Evolutionary conservation across 768 basidiomycete genomes (phyloP).

Genomic region (Termitomyces sp.): DNA sequence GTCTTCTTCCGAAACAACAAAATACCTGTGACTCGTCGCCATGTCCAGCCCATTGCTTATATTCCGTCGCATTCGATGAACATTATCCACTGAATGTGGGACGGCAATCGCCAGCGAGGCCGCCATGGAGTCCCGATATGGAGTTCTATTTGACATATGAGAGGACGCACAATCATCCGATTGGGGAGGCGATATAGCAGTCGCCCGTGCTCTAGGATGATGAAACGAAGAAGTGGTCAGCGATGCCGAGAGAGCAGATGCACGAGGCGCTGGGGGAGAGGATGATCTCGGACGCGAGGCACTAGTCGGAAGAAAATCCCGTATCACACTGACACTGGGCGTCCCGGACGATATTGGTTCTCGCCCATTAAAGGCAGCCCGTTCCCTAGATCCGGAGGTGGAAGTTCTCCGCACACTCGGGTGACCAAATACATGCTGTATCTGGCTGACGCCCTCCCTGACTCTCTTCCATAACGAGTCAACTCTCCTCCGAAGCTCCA

Average conservation of each 20-base stretch:
- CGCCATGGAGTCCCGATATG: constrained; percentile 18
- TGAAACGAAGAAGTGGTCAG: constrained; percentile 56
- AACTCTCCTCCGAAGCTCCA: constrained; percentile 49
- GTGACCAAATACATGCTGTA: constrained; percentile 32
- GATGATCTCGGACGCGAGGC: constrained; percentile 32
- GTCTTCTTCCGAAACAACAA: constrained; percentile 39
- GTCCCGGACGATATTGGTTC: constrained; percentile 17
- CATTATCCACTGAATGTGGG: constrained; percentile 24
- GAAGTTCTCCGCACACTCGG: constrained; percentile 11
- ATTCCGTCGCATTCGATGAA: constrained; percentile 37
- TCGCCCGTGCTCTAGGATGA: constrained; percentile 32
- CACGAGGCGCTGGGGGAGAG: constrained; percentile 32
- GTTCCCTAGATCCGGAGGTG: constrained; percentile 15
- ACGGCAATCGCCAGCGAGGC: constrained; percentile 29
- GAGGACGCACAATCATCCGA: constrained; percentile 11
- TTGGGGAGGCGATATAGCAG: constrained; percentile 13
- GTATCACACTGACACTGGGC: constrained; percentile 37
- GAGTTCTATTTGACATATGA: constrained; percentile 15
- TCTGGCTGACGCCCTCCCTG: constrained; percentile 38
- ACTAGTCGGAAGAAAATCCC: constrained; percentile 51
- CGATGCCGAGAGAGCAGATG: constrained; percentile 70
- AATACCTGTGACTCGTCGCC: constrained; percentile 40
- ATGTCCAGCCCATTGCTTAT: constrained; percentile 38
- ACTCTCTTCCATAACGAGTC: constrained; percentile 61
- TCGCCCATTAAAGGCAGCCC: constrained; percentile 15